phyloP scores from a whole-genome alignment of 192 early-diverging fungal genomes.

The Coemansia reversa region DNA sequence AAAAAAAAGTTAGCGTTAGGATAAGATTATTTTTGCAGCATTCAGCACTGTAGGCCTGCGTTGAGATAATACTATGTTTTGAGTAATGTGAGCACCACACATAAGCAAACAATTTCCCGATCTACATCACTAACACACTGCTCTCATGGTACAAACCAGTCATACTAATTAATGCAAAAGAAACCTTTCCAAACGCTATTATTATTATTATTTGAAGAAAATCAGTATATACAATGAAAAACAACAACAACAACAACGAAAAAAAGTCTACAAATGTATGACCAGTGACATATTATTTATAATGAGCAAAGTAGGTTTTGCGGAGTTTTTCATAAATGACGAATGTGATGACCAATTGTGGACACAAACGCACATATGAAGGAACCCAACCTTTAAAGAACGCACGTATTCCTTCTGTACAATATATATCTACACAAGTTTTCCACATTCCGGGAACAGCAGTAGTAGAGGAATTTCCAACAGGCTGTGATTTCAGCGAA shows the following conservation, averaged over 20 bases:
- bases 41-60: too few relatives aligned
- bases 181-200: too few relatives aligned
- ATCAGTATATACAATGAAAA: not conserved
- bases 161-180: too few relatives aligned
- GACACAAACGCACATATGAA: conserved; percentile 72
- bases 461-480: not conserved
- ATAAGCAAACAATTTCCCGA: too few relatives aligned
- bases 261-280: conserved; percentile 1
- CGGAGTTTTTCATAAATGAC: conserved; percentile 74
- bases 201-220: too few relatives aligned
- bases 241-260: not conserved
- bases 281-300: not conserved
- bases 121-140: too few relatives aligned
- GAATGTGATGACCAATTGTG: conserved; percentile 84
- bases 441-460: conserved; percentile 33
- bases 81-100: too few relatives aligned
- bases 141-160: too few relatives aligned
- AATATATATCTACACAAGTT: conserved; percentile 41
- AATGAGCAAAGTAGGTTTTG: conserved; percentile 41
- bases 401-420: conserved; percentile 63
- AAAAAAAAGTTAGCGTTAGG: too few relatives aligned
- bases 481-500: conserved; percentile 25
- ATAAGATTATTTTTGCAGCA: too few relatives aligned
- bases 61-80: too few relatives aligned
- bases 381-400: conserved; percentile 87